phyloP scores from a whole-genome alignment of 345 rosid species.

The Excoecaria agallocha region DNA sequence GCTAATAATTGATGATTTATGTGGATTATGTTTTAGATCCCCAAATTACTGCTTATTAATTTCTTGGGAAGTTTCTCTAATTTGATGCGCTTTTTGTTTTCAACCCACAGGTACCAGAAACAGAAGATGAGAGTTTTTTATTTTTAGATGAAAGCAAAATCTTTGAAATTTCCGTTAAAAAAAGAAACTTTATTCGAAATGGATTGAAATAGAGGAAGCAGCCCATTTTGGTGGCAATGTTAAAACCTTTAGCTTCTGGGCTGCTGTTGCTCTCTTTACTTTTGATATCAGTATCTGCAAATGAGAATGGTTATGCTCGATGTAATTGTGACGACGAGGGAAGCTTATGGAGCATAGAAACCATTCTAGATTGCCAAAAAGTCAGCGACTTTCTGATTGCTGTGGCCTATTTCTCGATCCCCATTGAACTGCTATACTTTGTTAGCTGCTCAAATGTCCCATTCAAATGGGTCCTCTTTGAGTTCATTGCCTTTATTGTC shows the following conservation, averaged over 20 bases:
- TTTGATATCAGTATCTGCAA: constrained; percentile 36
- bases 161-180: background rate
- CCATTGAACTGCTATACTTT: constrained; percentile 88
- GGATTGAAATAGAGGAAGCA: constrained; percentile 39
- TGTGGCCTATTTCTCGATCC: constrained; percentile 91
- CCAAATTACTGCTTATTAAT: constrained; percentile 17
- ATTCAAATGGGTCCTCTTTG: constrained; percentile 92
- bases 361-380: constrained; percentile 73
- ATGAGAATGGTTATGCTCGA: constrained; percentile 42
- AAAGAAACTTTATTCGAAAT: constrained; percentile 17
- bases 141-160: constrained; percentile 17
- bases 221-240: constrained; percentile 54
- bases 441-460: constrained; percentile 93
- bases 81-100: constrained; percentile 10
- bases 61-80: background rate
- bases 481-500: constrained; percentile 96
- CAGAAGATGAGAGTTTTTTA: constrained; percentile 18
- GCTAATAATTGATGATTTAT: background rate
- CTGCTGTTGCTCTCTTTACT: constrained; percentile 47
- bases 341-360: constrained; percentile 71
- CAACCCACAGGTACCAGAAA: constrained; percentile 21
- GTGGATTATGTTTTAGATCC: constrained; percentile 28
- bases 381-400: constrained; percentile 94
- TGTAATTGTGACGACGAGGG: constrained; percentile 96
- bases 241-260: constrained; percentile 52